phyloP scores from a whole-genome alignment of 2,329 filamentous ascomycete species.

The Setomelanomma holmii region DNA sequence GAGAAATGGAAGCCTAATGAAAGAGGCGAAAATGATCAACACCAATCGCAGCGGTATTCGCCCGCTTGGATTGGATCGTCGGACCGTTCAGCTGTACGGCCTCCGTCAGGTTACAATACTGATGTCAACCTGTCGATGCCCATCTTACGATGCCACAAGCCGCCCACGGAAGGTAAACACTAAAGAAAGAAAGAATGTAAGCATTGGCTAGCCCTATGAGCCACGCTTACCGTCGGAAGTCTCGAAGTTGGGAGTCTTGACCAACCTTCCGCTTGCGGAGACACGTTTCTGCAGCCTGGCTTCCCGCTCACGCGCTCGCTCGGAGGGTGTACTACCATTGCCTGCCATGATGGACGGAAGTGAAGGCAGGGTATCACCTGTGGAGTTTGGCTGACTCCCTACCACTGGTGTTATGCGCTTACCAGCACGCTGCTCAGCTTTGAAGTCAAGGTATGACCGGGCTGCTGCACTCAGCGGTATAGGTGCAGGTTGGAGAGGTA shows the following conservation, averaged over 20 bases:
- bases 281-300: constrained; percentile 49
- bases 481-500: constrained; percentile 76
- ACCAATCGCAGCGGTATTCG: constrained; percentile 3
- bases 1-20: background rate
- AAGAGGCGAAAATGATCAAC: constrained; percentile 5
- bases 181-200: constrained; percentile 39
- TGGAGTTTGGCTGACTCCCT: constrained; percentile 55
- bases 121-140: constrained; percentile 37
- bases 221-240: constrained; percentile 45
- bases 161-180: constrained; percentile 45
- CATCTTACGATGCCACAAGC: constrained; percentile 38
- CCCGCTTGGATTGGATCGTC: no score
- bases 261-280: constrained; percentile 50
- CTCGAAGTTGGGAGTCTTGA: constrained; percentile 41
- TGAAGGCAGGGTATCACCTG: constrained; percentile 67
- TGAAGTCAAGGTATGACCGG: constrained; percentile 84
- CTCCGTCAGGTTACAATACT: background rate
- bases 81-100: constrained; percentile 8
- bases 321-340: constrained; percentile 49
- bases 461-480: constrained; percentile 85
- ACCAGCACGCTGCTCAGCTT: constrained; percentile 57
- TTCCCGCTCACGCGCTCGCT: constrained; percentile 47
- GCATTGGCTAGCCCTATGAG: constrained; percentile 34
- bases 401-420: constrained; percentile 51
- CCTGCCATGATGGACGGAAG: constrained; percentile 61